Conservation (phyloP, 2,329 filamentous ascomycete genomes). For the Talaromyces sp. region DNA sequence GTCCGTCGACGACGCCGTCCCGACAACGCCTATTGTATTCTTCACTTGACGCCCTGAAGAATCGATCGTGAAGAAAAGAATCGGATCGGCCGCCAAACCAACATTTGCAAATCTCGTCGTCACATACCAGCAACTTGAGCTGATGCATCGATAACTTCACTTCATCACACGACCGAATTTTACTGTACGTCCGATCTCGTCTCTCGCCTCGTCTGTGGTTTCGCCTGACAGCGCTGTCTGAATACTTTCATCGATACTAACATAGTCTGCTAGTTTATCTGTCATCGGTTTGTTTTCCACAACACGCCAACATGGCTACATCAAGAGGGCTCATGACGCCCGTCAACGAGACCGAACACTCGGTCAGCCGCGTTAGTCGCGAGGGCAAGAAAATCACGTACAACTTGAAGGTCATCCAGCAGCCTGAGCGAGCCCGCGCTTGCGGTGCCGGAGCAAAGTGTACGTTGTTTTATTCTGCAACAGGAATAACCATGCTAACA, state of each 20-base stretch:
- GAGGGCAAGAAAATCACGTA: conserved; percentile 76
- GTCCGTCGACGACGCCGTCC: not conserved
- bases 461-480: conserved; percentile 41
- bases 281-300: not conserved
- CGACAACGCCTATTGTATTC: not conserved
- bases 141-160: not conserved
- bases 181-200: not conserved
- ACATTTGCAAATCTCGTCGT: too few species aligned
- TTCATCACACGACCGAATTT: not conserved
- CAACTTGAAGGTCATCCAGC: conserved; percentile 78
- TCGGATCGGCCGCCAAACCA: too few species aligned
- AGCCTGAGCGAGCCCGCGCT: conserved; percentile 87
- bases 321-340: conserved; percentile 27
- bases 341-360: conserved; percentile 50
- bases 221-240: not conserved
- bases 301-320: not conserved
- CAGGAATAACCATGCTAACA: not conserved
- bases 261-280: not conserved
- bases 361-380: conserved; percentile 56
- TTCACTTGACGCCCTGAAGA: not conserved
- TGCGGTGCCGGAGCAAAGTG: conserved; percentile 95
- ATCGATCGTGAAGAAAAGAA: not conserved
- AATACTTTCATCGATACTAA: not conserved
- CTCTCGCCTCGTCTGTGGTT: not conserved
- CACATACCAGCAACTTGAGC: too few species aligned